phyloP scores from a whole-genome alignment of 371 early-diverging fungal genomes.

The Gilbertella persicaria region DNA sequence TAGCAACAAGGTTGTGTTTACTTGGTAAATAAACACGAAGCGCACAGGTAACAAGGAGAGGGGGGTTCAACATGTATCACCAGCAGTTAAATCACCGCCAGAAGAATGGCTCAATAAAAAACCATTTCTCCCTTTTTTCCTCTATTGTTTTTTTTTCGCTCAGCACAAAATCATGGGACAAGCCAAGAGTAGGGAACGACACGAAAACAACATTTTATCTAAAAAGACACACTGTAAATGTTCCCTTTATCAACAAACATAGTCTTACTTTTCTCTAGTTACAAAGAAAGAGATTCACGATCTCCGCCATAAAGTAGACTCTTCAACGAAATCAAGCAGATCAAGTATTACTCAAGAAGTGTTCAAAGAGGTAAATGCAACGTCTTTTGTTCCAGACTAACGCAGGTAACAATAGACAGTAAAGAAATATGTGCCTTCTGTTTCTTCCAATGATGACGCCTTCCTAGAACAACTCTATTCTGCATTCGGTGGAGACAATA shows the following conservation, averaged over 20 bases:
- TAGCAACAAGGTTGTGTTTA: no score
- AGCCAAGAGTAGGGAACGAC: slow-evolving; percentile 50
- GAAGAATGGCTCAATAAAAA: no score
- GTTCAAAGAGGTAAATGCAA: slow-evolving; percentile 65
- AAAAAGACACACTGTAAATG: slow-evolving; percentile 58
- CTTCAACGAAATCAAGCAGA: slow-evolving; percentile 35
- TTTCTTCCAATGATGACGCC: slow-evolving; percentile 69
- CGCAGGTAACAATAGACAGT: slow-evolving; percentile 29
- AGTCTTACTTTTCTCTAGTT: slow-evolving; percentile 39
- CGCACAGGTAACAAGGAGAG: no score
- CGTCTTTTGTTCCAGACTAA: not conserved
- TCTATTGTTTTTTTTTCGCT: no score
- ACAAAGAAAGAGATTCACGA: slow-evolving; percentile 67
- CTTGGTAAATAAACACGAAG: no score
- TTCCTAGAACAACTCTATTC: slow-evolving; percentile 80
- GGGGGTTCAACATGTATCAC: no score
- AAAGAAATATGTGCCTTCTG: slow-evolving; percentile 42
- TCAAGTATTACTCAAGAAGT: slow-evolving; percentile 67
- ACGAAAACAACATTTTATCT: slow-evolving; percentile 49
- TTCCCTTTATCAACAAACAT: not conserved
- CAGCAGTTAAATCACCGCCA: no score
- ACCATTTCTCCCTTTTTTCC: no score
- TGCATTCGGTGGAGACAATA: slow-evolving; percentile 69
- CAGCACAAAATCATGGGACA: slow-evolving; percentile 54
- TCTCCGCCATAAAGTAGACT: slow-evolving; percentile 65